These are phyloP conservation scores for Citrullus amarus DNA, from an alignment of 306 rosid genomes.

Conservation along the genomic window DNA sequence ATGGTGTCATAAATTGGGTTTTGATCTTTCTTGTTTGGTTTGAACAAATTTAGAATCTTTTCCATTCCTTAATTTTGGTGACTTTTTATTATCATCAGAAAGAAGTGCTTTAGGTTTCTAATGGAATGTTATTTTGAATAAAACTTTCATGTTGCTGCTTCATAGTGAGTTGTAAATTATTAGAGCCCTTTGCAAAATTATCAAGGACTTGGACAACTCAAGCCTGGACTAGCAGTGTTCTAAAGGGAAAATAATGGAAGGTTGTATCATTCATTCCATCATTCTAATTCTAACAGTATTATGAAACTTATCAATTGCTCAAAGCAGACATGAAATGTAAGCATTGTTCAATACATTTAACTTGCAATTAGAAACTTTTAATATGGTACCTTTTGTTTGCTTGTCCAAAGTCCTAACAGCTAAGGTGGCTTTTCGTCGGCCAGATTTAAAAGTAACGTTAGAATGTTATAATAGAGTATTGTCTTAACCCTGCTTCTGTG, in stretches of 20 bases:
- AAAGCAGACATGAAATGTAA: background rate
- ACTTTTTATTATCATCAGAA: background rate
- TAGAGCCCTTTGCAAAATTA: background rate
- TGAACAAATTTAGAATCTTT: background rate
- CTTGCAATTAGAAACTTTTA: background rate
- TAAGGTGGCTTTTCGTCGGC: background rate
- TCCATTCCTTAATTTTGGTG: background rate
- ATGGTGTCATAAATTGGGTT: background rate
- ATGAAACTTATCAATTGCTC: background rate
- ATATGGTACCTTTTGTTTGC: background rate
- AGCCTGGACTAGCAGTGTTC: background rate
- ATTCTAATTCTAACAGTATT: background rate
- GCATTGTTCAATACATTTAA: constrained; percentile 5
- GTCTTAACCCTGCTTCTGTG: background rate
- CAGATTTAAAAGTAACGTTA: background rate
- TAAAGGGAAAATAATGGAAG: constrained; percentile 5
- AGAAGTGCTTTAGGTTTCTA: background rate
- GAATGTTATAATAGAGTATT: background rate
- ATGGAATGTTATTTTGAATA: background rate
- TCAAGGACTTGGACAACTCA: background rate
- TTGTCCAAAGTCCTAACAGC: background rate
- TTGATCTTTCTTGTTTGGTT: background rate
- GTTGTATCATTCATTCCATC: background rate
- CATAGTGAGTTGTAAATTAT: background rate
- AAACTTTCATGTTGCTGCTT: background rate